These are phyloP conservation scores for Thymus mandschuricus DNA, from an alignment of 257 asterid genomes.

Conservation along the genomic window DNA sequence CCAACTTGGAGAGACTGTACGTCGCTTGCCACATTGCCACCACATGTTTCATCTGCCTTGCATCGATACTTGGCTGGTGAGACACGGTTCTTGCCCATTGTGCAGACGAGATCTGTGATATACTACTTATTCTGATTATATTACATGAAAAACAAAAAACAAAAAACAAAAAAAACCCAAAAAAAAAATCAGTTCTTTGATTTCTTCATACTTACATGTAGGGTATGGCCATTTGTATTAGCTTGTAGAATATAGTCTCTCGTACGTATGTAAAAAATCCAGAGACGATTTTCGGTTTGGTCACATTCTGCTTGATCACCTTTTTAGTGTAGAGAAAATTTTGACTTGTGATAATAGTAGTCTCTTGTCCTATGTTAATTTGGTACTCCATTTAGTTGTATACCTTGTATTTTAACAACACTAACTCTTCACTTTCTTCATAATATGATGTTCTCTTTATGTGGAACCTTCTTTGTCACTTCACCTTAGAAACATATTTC, in stretches of 20 bases:
- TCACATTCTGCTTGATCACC: constrained; percentile 41
- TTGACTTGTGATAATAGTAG: constrained; percentile 34
- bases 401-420: constrained; percentile 25
- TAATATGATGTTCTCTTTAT: not conserved
- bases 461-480: too few relatives aligned
- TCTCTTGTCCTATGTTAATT: constrained; percentile 2
- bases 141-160: constrained; percentile 18
- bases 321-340: constrained; percentile 52
- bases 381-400: not conserved
- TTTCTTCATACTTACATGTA: constrained; percentile 43
- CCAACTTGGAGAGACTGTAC: constrained; percentile 81
- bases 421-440: constrained; percentile 12
- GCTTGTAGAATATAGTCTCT: constrained; percentile 36
- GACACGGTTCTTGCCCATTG: constrained; percentile 97
- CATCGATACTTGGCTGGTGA: constrained; percentile 92
- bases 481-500: not conserved
- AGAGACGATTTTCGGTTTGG: constrained; percentile 37
- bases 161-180: too few relatives aligned
- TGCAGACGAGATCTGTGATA: constrained; percentile 93
- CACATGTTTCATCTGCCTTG: constrained; percentile 95
- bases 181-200: constrained; percentile 29
- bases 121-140: constrained; percentile 31
- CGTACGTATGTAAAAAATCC: constrained; percentile 42
- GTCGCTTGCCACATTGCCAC: constrained; percentile 87
- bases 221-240: constrained; percentile 41